Conservation (phyloP, 179 eudicot species). For the Beta macrorhiza region DNA sequence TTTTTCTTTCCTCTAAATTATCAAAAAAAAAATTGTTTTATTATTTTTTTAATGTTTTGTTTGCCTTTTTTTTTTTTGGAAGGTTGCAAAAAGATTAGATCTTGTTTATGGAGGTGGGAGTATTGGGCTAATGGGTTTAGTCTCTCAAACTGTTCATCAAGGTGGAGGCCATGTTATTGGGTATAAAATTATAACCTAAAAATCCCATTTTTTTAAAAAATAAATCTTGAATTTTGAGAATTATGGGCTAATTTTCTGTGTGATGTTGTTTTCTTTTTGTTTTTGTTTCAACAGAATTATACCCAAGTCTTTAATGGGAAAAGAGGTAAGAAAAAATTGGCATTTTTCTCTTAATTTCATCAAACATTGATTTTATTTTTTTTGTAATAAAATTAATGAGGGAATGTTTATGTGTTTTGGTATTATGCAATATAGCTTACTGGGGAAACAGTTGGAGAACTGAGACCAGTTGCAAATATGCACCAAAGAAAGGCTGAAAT, state of each 20-base stretch:
- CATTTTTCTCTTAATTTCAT: neutral
- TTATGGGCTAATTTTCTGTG: neutral
- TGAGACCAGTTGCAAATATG: conserved; percentile 66
- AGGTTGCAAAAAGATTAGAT: conserved; percentile 61
- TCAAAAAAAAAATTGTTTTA: neutral
- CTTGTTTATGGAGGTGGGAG: conserved; percentile 92
- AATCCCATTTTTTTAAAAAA: neutral
- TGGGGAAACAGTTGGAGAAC: conserved; percentile 79
- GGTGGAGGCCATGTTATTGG: conserved; percentile 81
- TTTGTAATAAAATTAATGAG: no score
- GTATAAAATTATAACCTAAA: conserved; percentile 35
- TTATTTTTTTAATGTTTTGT: neutral
- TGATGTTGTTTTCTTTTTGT: neutral
- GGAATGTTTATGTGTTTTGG: conserved; percentile 5
- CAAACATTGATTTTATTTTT: neutral
- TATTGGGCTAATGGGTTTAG: conserved; percentile 77
- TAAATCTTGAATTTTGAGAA: no score
- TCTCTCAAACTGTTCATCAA: conserved; percentile 64
- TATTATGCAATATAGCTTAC: conserved; percentile 47
- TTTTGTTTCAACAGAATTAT: conserved; percentile 52
- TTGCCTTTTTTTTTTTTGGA: neutral
- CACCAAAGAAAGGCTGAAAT: conserved; percentile 97
- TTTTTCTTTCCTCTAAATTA: neutral
- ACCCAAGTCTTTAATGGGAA: conserved; percentile 64
- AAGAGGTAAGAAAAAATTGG: conserved; percentile 45